Conservation (phyloP, 2,329 filamentous ascomycete species). For the Myriosclerotinia curreyana region DNA sequence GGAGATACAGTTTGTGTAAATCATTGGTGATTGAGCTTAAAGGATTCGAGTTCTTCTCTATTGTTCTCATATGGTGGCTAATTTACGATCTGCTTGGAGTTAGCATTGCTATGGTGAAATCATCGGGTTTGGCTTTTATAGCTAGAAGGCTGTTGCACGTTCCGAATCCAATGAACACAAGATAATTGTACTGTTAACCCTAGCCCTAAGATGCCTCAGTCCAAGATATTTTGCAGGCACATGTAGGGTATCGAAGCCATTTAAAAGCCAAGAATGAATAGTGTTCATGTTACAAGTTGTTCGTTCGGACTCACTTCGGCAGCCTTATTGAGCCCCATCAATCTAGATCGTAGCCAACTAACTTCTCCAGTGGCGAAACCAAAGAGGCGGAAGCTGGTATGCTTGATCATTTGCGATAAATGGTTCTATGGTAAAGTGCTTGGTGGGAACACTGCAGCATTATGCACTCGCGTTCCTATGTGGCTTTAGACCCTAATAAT, state of each 20-base stretch:
- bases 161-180: too few species aligned
- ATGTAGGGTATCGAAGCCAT: background rate
- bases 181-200: background rate
- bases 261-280: background rate
- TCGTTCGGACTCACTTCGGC: background rate
- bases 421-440: background rate
- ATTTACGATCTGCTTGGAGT: background rate
- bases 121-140: background rate
- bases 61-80: too few species aligned
- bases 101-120: background rate
- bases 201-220: background rate
- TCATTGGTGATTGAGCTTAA: background rate
- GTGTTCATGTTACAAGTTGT: background rate
- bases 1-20: background rate
- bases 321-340: background rate
- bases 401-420: background rate
- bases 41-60: background rate
- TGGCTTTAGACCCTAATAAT: background rate
- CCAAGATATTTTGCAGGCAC: too few species aligned
- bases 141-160: too few species aligned
- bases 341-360: background rate
- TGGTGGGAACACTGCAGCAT: background rate
- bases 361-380: too few species aligned
- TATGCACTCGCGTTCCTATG: background rate
- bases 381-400: background rate